Evolutionary conservation across 768 basidiomycete species (phyloP), one percentile per base, ranked within the genome.

Genomic region (Lactarius sanguifluus): DNA sequence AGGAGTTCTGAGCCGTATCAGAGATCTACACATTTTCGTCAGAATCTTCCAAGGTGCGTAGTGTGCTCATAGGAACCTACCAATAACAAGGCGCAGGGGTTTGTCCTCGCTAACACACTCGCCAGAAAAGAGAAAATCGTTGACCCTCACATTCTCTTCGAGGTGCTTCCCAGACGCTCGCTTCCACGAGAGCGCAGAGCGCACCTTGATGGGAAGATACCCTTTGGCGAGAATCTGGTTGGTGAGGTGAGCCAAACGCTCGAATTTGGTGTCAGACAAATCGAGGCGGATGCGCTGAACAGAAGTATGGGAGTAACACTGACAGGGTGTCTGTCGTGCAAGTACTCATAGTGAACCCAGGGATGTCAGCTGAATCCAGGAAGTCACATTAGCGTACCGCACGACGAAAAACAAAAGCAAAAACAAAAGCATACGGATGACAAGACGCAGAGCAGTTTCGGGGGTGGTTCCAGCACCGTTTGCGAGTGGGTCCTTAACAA

Each of bases 261-360:
- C 80, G 58, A 79, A 74, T 69, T 77, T 77, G 34, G 12, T 50
- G 57, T 76, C 72, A 0, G 68, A 67, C 38, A 68, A 62, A 45
- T 78, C 76, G 36, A 82, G 75, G 71, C 79, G 80, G 67, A 82
- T 69, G 55, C 81, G 80, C 70, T 83, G 83, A 8, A 75, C 74
- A 40, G 81, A 77, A 20, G 74, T 71, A 43, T 76, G 75, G 1
- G 67, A 43, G n/a, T n/a, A n/a, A n/a, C n/a, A n/a, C n/a, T n/a
- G n/a, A n/a, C n/a, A n/a, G n/a, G n/a, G 77, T 75, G 41, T 45
- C 80, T 77, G n/a, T 73, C 70, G 41, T 75, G 75, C 6, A 72
- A 69, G 28, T 62, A 79, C 45, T 76, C 70, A 64, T 81, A 82
- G 63, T 73, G 77, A 72, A 83, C 80, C 81, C 82, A 81, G 78